Evolutionary conservation across 805 yeast genomes (phyloP), one percentile per base, ranked within the genome.

Genomic region (Ogataea angusta): DNA sequence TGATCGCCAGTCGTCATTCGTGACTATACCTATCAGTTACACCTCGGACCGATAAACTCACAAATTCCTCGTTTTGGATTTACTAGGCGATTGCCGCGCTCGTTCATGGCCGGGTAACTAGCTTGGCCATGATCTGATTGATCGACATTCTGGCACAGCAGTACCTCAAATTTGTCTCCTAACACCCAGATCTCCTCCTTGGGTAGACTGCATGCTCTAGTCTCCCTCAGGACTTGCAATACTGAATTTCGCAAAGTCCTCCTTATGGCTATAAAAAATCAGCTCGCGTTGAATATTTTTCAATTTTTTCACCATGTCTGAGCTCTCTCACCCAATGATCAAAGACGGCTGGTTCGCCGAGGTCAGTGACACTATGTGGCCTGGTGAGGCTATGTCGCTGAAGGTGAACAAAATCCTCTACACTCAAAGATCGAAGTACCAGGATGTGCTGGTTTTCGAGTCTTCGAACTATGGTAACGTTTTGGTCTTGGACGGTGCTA

Each of bases 341-440:
- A 73, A 74, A 62, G 89, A 93, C 67, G 97, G 97, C 60, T 91
- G 99, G 99, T 91, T 91, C 71, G 81, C 91, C 57, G 99, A 91
- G 68, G 74, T 85, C 64, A 85, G 95, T 52, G 87, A 90, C 66
- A 86, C 95, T 62, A 85, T 88, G 87, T 91, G 96, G 95, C 98
- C 99, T 22, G 99, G 99, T 51, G 96, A 90, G 75, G 98, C 97
- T 53, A 82, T 93, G 93, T 78, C 89, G 38, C 73, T 91, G 54
- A 77, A 81, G 50, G 98, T 91, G 43, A 88, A 91, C 53, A 80
- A 89, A 66, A 77, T 91, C 38, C 74, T 91, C 51, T 89, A 85
- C 68, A 84, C 77, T 47, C 95, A 84, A 64, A 76, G 82, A 66
- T 86, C 96, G 46, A 76, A 82, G 66, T 91, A 85, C 67, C 99